phyloP scores from a whole-genome alignment of 345 rosid species.

The Camelina hispida region DNA sequence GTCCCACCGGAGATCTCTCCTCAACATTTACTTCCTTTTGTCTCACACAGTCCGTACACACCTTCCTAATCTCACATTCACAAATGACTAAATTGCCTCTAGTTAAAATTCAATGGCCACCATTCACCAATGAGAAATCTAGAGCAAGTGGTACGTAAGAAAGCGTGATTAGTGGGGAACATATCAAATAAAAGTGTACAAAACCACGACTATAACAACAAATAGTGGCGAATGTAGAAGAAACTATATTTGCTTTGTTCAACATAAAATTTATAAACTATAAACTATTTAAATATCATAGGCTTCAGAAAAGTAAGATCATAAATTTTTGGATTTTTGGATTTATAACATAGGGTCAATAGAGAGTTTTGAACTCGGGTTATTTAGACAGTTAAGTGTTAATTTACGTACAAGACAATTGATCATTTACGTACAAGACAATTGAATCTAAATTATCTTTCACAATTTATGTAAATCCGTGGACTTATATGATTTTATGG shows the following conservation, averaged over 20 bases:
- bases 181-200: background rate
- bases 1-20: conserved; percentile 30
- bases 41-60: conserved; percentile 40
- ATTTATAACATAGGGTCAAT: no score
- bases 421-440: no score
- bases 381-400: no score
- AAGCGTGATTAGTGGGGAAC: background rate
- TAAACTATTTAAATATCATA: no score
- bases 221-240: background rate
- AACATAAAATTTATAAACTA: no score
- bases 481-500: no score
- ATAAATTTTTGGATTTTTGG: no score
- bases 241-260: background rate
- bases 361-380: no score
- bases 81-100: background rate
- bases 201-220: conserved; percentile 5
- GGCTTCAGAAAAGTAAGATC: no score
- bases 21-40: conserved; percentile 11
- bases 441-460: no score
- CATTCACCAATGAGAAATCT: background rate
- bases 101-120: background rate
- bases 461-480: no score
- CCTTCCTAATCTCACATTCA: conserved; percentile 12
- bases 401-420: no score
- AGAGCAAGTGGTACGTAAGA: background rate